Evolutionary conservation across 1,139 yeast genomes (phyloP).

Genomic region (Magnusiomyces magnusii): DNA sequence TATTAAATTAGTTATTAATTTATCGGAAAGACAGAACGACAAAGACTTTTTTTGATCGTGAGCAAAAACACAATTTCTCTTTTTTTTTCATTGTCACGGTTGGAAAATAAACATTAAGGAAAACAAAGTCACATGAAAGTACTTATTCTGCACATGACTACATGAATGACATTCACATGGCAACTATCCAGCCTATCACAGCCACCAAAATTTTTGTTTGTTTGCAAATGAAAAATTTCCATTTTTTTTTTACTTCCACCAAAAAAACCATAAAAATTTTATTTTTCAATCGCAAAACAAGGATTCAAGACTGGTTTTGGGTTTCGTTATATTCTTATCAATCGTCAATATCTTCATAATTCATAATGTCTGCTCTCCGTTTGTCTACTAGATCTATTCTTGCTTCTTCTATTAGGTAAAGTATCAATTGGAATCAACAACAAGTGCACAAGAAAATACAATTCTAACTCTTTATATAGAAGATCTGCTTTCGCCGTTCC

Average conservation of each 20-base stretch:
- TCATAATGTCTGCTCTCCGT: conserved; percentile 25
- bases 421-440: too few species aligned
- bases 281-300: too few species aligned
- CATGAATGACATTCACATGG: neutral
- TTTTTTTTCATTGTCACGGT: too few species aligned
- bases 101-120: too few species aligned
- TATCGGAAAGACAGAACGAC: neutral
- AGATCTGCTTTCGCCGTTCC: conserved; percentile 11
- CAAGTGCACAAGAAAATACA: too few species aligned
- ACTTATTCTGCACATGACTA: too few species aligned
- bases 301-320: too few species aligned
- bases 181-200: neutral
- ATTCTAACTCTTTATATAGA: too few species aligned
- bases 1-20: neutral
- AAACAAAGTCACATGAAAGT: too few species aligned
- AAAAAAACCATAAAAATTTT: too few species aligned
- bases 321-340: neutral
- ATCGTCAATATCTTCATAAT: conserved; percentile 10
- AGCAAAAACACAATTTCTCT: too few species aligned
- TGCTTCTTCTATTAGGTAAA: conserved; percentile 16
- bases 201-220: neutral
- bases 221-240: neutral
- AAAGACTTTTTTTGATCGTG: too few species aligned
- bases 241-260: neutral
- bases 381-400: conserved; percentile 30